phyloP scores from a whole-genome alignment of 1,284 basidiomycete genomes.

The Vanrija pseudolonga region DNA sequence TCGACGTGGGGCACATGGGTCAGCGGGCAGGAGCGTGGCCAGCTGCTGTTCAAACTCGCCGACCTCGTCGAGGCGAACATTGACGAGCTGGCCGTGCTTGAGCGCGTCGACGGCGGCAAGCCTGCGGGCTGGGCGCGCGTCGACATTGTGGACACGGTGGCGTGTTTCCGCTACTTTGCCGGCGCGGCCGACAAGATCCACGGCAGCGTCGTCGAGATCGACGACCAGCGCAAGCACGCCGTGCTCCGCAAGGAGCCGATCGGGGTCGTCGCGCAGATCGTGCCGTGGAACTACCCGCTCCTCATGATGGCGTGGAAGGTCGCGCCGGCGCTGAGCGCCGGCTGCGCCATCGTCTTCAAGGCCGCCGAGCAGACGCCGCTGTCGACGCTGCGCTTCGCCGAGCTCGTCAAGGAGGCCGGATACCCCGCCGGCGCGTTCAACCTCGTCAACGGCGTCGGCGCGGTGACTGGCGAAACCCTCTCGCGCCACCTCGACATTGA shows the following conservation, averaged over 20 bases:
- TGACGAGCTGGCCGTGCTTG: conserved; percentile 66
- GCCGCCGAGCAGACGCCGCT: conserved; percentile 87
- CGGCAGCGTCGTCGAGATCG: conserved; percentile 46
- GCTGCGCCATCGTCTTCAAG: conserved; percentile 50
- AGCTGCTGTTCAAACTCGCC: conserved; percentile 75
- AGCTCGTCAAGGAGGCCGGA: conserved; percentile 51
- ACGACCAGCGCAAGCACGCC: conserved; percentile 62
- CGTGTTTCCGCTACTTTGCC: conserved; percentile 73
- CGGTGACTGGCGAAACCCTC: conserved; percentile 76
- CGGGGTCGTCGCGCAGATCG: conserved; percentile 86
- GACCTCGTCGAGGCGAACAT: conserved; percentile 84
- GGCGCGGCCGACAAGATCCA: conserved; percentile 63
- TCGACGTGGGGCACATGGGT: conserved; percentile 93
- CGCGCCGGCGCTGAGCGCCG: conserved; percentile 76
- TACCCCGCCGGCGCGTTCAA: conserved; percentile 90
- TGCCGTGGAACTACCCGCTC: conserved; percentile 89
- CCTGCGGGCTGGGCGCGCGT: conserved; percentile 60
- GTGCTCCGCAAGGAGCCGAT: conserved; percentile 89
- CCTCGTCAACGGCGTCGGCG: conserved; percentile 74
- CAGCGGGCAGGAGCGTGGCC: conserved; percentile 73
- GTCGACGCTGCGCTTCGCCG: conserved; percentile 64
- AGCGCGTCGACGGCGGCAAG: conserved; percentile 73
- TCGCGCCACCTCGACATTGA: conserved; percentile 71
- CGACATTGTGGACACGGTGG: conserved; percentile 77
- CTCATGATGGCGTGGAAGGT: conserved; percentile 90